Conservation (phyloP, 148 eudicot species). For the Fallopia convolvulus region DNA sequence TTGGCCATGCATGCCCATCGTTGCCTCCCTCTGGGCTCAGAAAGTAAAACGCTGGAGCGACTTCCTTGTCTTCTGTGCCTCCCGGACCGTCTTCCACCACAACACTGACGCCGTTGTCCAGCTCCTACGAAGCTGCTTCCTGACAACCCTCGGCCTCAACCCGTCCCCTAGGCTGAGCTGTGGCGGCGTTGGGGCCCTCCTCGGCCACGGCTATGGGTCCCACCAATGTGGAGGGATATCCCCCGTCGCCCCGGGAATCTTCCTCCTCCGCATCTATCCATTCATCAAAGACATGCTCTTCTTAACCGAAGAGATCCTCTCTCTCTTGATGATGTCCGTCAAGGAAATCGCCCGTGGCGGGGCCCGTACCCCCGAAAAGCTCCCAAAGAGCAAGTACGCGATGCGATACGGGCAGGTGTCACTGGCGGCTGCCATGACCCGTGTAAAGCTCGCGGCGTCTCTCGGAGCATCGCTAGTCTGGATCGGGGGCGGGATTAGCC, state of each 20-base stretch:
- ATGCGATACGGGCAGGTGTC: conserved; percentile 43
- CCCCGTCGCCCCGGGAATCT: conserved; percentile 95
- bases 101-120: conserved; percentile 72
- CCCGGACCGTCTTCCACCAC: conserved; percentile 85
- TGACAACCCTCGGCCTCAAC: conserved; percentile 52
- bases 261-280: conserved; percentile 60
- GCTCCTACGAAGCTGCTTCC: conserved; percentile 75
- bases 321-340: conserved; percentile 60
- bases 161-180: conserved; percentile 31
- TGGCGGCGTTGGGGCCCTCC: conserved; percentile 87
- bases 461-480: conserved; percentile 81
- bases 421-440: conserved; percentile 62
- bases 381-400: background rate
- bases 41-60: conserved; percentile 98
- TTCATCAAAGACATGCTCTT: conserved; percentile 52
- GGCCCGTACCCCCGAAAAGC: background rate
- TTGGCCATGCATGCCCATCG: conserved; percentile 96
- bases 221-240: conserved; percentile 56
- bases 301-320: conserved; percentile 67
- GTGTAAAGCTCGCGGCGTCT: conserved; percentile 71
- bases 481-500: conserved; percentile 63
- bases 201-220: conserved; percentile 86
- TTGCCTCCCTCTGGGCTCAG: conserved; percentile 90
- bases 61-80: conserved; percentile 76
- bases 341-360: conserved; percentile 45